These are phyloP conservation scores for Plasmodium vivax DNA, from an alignment of 169 alveolate species.

Conservation along the genomic window DNA sequence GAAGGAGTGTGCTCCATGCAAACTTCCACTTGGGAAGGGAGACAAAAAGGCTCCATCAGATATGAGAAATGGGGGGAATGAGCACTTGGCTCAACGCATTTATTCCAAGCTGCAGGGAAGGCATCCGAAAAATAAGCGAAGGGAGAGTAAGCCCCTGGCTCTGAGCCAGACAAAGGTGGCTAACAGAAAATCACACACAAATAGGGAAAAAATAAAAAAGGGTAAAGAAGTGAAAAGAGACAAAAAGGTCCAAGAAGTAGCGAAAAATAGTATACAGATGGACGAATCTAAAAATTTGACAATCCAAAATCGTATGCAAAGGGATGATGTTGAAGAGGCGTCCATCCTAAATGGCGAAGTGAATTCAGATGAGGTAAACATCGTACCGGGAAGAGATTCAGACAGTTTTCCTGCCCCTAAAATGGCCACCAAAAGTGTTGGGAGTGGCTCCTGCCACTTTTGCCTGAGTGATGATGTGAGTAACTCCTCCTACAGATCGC, in stretches of 20 bases:
- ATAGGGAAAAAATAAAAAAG: not conserved
- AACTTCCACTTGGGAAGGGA: not conserved
- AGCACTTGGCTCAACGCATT: not conserved
- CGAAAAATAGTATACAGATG: not conserved
- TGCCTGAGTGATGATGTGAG: not conserved
- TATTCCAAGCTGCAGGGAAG: not conserved
- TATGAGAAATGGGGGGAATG: not conserved
- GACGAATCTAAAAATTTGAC: not conserved
- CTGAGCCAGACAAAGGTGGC: not conserved
- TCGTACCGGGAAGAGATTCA: not conserved
- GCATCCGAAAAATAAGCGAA: not conserved
- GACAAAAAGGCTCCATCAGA: not conserved
- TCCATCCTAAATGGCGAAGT: not conserved
- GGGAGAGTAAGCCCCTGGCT: not conserved
- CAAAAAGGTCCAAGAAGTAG: not conserved
- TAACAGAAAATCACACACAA: not conserved
- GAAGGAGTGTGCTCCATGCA: not conserved
- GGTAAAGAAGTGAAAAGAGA: not conserved
- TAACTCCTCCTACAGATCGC: not conserved
- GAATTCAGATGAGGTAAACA: not conserved
- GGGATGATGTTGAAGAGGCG: not conserved
- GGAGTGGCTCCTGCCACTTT: not conserved
- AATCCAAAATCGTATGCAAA: not conserved
- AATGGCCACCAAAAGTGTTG: not conserved
- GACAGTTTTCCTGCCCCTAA: not conserved